phyloP scores from a whole-genome alignment of 2,329 filamentous ascomycete genomes.

The Herpotrichia juniperi region DNA sequence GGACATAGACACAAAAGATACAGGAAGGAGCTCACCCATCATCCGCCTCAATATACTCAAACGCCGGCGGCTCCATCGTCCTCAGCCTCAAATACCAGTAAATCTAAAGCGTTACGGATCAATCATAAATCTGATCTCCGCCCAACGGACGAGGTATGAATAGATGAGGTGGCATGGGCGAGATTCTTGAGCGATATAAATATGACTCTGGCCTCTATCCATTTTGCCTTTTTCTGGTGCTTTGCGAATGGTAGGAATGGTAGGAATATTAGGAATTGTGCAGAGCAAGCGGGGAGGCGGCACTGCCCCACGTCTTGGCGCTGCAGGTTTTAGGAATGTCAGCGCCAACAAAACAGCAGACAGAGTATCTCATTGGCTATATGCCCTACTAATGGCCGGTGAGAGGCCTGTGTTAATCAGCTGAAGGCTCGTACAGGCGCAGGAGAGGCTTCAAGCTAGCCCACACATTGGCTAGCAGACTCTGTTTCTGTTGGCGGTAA shows the following conservation, averaged over 20 bases:
- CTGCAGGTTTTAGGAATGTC: background rate
- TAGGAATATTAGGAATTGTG: background rate
- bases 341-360: too few relatives aligned
- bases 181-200: background rate
- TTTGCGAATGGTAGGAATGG: background rate
- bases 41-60: background rate
- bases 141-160: background rate
- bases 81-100: background rate
- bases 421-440: too few relatives aligned
- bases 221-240: background rate
- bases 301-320: background rate
- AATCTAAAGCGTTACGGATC: background rate
- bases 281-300: background rate
- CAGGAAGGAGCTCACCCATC: background rate
- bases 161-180: background rate
- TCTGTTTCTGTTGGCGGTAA: too few relatives aligned
- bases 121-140: too few relatives aligned
- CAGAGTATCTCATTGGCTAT: too few relatives aligned
- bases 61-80: background rate
- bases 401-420: too few relatives aligned
- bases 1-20: background rate
- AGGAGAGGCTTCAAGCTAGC: too few relatives aligned
- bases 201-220: background rate
- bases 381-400: too few relatives aligned
- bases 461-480: too few relatives aligned